phyloP scores from a whole-genome alignment of 352 stramenopile genomes.

The Pythium graminicola region DNA sequence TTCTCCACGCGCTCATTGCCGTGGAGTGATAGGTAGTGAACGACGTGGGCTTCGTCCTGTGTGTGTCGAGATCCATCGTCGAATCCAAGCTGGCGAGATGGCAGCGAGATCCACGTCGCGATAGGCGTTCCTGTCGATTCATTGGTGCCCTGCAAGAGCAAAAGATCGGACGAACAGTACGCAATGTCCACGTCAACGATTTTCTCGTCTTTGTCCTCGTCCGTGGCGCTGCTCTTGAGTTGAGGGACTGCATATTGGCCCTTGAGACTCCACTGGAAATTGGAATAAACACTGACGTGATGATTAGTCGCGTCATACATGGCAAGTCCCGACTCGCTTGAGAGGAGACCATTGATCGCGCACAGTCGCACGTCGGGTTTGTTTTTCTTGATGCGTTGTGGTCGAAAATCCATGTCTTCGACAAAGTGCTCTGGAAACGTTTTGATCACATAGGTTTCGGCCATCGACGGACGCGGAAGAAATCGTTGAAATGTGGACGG shows the following conservation, averaged over 20 bases:
- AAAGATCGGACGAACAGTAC: conserved; percentile 77
- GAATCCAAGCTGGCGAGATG: conserved; percentile 44
- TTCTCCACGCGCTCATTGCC: conserved; percentile 64
- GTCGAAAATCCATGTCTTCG: conserved; percentile 78
- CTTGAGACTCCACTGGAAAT: conserved; percentile 75
- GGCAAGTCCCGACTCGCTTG: conserved; percentile 64
- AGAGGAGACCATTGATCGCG: conserved; percentile 68
- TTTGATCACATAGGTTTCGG: conserved; percentile 50
- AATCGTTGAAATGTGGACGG: conserved; percentile 9
- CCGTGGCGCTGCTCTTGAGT: conserved; percentile 1
- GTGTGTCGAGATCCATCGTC: conserved; percentile 22
- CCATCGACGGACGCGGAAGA: conserved; percentile 2
- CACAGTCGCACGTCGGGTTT: conserved; percentile 50
- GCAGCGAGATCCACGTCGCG: conserved; percentile 75
- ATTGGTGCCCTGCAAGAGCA: conserved; percentile 64
- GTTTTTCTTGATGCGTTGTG: conserved; percentile 80
- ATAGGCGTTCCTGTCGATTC: conserved; percentile 33
- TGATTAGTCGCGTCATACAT: conserved; percentile 49
- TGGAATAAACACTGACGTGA: conserved; percentile 62
- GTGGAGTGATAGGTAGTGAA: conserved; percentile 74
- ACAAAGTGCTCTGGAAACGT: conserved; percentile 84
- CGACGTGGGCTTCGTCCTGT: conserved; percentile 48
- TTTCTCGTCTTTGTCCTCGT: neutral
- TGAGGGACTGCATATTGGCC: conserved; percentile 63
- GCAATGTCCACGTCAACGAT: conserved; percentile 47